These are phyloP conservation scores for Fusarium vanettenii DNA, from an alignment of 2,329 filamentous ascomycete species.

Conservation along the genomic window DNA sequence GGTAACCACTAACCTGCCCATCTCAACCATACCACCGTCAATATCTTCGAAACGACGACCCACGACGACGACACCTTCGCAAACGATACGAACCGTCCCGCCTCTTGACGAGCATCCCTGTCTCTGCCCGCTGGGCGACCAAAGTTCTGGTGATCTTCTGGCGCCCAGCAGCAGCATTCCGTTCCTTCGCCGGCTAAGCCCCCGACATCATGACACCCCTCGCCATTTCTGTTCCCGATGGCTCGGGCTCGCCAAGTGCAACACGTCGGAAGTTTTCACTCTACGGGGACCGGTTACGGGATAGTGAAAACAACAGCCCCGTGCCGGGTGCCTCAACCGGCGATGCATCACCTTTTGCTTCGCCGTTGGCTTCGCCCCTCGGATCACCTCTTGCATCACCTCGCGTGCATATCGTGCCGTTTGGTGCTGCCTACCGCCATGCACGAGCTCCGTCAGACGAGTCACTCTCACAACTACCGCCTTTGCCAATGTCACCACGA, in stretches of 20 bases:
- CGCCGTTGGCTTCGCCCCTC: constrained; percentile 34
- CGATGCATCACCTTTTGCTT: constrained; percentile 41
- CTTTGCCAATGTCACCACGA: constrained; percentile 53
- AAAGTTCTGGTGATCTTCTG: constrained; percentile 35
- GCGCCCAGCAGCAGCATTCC: constrained; percentile 38
- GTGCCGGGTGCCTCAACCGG: constrained; percentile 29
- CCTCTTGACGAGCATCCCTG: constrained; percentile 7
- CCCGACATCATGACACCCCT: constrained; percentile 34
- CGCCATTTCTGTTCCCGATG: constrained; percentile 35
- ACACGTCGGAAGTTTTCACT: constrained; percentile 35
- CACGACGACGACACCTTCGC: constrained; percentile 32
- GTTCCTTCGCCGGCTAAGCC: constrained; percentile 14
- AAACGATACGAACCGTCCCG: constrained; percentile 13
- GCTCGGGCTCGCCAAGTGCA: constrained; percentile 34
- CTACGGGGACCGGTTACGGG: constrained; percentile 33
- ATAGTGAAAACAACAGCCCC: constrained; percentile 30
- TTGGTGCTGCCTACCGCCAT: constrained; percentile 37
- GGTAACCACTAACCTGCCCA: constrained; percentile 31
- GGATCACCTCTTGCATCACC: constrained; percentile 38
- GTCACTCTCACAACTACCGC: constrained; percentile 46
- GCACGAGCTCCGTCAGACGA: constrained; percentile 35
- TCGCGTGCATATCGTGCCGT: constrained; percentile 37
- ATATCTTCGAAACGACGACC: constrained; percentile 32
- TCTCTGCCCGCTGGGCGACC: constrained; percentile 37
- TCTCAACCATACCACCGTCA: constrained; percentile 20